Evolutionary conservation across 2,329 filamentous ascomycete genomes (phyloP).

Genomic region (Fusarium chlamydosporum): DNA sequence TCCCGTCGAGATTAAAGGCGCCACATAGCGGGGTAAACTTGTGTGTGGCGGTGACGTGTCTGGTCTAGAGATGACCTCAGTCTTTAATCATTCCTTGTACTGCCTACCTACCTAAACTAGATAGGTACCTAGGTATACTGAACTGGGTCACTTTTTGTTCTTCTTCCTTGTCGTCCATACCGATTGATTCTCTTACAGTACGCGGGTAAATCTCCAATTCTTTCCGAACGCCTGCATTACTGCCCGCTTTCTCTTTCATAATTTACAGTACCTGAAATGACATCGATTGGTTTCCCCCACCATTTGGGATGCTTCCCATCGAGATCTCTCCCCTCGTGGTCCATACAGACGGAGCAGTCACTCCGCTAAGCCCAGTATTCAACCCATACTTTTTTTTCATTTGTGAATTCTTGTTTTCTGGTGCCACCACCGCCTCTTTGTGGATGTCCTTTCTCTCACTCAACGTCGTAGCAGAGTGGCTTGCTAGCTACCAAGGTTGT

Average conservation of each 20-base stretch:
- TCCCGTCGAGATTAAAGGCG: slow-evolving; percentile 11
- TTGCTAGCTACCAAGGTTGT: not conserved
- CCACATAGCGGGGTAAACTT: slow-evolving; percentile 36
- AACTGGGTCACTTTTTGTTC: slow-evolving; percentile 1
- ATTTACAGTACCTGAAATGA: not conserved
- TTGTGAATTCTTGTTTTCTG: slow-evolving; percentile 24
- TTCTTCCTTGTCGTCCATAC: slow-evolving; percentile 8
- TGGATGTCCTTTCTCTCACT: not conserved
- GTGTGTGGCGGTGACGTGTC: slow-evolving; percentile 42
- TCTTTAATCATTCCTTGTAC: not conserved
- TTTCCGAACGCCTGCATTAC: slow-evolving; percentile 14
- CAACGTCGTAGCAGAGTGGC: slow-evolving; percentile 18
- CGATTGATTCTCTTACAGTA: not conserved
- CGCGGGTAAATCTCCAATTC: slow-evolving; percentile 13
- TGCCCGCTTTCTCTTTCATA: not conserved
- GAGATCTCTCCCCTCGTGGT: slow-evolving; percentile 40
- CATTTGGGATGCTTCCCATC: slow-evolving; percentile 27
- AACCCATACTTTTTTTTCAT: not conserved
- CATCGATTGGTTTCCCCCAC: slow-evolving; percentile 22
- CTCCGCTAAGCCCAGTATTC: slow-evolving; percentile 20
- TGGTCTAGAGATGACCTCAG: slow-evolving; percentile 13
- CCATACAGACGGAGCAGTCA: slow-evolving; percentile 32
- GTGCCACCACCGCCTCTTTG: slow-evolving; percentile 24
- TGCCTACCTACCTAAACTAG: too few relatives aligned
- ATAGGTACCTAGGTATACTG: too few relatives aligned